Evolutionary conservation across 139 green algal species (phyloP), one percentile per base, ranked within the genome.

Genomic region (Chlorella vulgaris): DNA sequence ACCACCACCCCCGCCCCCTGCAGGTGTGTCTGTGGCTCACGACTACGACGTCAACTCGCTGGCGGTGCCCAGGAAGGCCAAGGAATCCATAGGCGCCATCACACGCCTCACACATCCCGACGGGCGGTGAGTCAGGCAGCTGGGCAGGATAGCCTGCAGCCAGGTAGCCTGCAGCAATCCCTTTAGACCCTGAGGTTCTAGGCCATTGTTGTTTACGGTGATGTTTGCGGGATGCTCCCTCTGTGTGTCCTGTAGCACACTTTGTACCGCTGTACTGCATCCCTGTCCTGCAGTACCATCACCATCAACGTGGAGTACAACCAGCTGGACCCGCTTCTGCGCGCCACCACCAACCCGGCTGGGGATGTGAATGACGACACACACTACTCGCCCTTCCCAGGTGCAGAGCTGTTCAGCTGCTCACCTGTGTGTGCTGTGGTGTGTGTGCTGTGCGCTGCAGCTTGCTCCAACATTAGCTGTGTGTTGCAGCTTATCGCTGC

Each of bases 271-370:
- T 58, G 47, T 58, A 58, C 42, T 0, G 42, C n/a, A n/a, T n/a
- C n/a, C n/a, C 42, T 71, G 10, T 38, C 13, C 40, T 21, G 70
- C 70, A 78, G 70, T 10, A 26, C 36, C 67, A 94, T 98, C 81
- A 97, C 94, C 68, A 93, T 98, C 78, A 99, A 99, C 83, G 97
- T 99, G 66, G 97, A 99, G 87, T 99, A 99, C 93, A 99, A 99
- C 88, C 97, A 98, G 91, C 90, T 99, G 84, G 95, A 98, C 85
- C 94, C 96, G 28, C 84, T 99, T 81, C 74, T 98, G 80, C 77
- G 94, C 1, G 91, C 87, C 66, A 98, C 94, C 2, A 84, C 92
- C 33, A 87, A 81, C 79, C 85, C 87, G 19, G 81, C 91, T 6
- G 96, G 94, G 2, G 96, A 98, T 78, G 90, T 97, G 5, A 97